A percentile compares a stretch with the other conserved stretches of the same genome.
phyloP scores from a whole-genome alignment of 2,329 filamentous ascomycete genomes.

The Exophiala lecanii-corni region DNA sequence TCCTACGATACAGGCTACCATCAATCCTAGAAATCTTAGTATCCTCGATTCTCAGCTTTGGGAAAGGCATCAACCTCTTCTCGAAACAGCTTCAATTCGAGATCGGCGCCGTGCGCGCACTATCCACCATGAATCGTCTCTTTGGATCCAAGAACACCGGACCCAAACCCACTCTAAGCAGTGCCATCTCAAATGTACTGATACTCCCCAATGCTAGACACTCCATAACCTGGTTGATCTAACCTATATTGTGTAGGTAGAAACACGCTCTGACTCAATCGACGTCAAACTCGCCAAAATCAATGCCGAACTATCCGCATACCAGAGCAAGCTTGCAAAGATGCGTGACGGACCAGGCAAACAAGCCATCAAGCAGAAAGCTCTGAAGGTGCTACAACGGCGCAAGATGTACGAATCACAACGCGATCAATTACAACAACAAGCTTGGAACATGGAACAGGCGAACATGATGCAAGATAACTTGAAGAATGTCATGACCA shows the following conservation, averaged over 20 bases:
- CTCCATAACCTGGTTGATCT: constrained; percentile 12
- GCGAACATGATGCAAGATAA: constrained; percentile 98
- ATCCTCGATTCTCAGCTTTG: too few species aligned
- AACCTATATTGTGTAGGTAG: constrained; percentile 50
- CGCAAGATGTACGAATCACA: constrained; percentile 92
- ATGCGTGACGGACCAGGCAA: constrained; percentile 97
- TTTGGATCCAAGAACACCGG: constrained; percentile 84
- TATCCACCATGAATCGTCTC: constrained; percentile 77
- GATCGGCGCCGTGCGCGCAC: too few species aligned
- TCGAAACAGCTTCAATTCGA: too few species aligned
- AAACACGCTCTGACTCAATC: constrained; percentile 76
- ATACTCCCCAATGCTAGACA: constrained; percentile 5
- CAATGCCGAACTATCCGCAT: constrained; percentile 82
- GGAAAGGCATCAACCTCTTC: too few species aligned
- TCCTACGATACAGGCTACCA: too few species aligned
- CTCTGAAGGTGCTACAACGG: constrained; percentile 86
- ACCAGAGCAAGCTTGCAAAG: constrained; percentile 80
- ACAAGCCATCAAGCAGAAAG: constrained; percentile 86
- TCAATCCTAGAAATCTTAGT: too few species aligned
- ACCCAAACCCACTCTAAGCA: constrained; percentile 82
- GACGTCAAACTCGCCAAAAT: constrained; percentile 92
- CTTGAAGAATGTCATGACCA: constrained; percentile 96
- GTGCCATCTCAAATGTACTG: constrained; percentile 72
- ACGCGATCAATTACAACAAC: constrained; percentile 86
- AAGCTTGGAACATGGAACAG: constrained; percentile 99